These are phyloP conservation scores for Fusarium stilboides DNA, from an alignment of 2,329 filamentous ascomycete genomes.

Conservation along the genomic window DNA sequence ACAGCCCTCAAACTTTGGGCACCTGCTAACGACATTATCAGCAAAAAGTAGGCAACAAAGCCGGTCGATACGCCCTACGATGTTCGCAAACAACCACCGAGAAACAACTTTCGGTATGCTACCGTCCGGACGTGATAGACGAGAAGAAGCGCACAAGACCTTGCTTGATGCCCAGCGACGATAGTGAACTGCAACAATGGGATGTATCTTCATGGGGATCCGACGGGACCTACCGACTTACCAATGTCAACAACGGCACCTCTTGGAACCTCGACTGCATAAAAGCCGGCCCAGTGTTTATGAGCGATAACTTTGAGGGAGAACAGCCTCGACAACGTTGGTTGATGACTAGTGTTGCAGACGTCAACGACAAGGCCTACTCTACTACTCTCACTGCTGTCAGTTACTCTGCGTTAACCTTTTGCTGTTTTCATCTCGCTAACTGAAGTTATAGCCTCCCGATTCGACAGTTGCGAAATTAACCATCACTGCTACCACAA, in stretches of 20 bases:
- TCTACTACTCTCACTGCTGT: conserved; percentile 50
- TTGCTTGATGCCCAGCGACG: conserved; percentile 49
- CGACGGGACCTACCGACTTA: conserved; percentile 50
- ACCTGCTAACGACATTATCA: conserved; percentile 26
- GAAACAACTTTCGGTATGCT: conserved; percentile 54
- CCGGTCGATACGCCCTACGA: conserved; percentile 54
- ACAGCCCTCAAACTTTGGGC: fast-evolving
- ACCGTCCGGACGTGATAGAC: conserved; percentile 39
- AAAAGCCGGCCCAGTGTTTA: conserved; percentile 51
- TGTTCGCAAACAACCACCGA: conserved; percentile 47
- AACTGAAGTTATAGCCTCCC: conserved; percentile 5
- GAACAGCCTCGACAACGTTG: conserved; percentile 54
- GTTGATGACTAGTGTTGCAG: conserved; percentile 52
- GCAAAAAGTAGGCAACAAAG: conserved; percentile 46
- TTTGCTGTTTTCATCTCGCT: background rate
- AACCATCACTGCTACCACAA: background rate
- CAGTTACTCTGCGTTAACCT: fast-evolving
- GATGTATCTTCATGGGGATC: conserved; percentile 52
- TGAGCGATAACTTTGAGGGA: conserved; percentile 48
- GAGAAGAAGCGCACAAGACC: conserved; percentile 49
- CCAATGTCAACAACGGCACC: conserved; percentile 54
- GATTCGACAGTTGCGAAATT: conserved; percentile 4
- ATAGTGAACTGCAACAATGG: conserved; percentile 53
- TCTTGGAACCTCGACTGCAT: conserved; percentile 54
- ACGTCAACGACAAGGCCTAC: conserved; percentile 53